Base-by-base conservation (phyloP, 441 rosid species). In the Melastoma candidum region DNA sequence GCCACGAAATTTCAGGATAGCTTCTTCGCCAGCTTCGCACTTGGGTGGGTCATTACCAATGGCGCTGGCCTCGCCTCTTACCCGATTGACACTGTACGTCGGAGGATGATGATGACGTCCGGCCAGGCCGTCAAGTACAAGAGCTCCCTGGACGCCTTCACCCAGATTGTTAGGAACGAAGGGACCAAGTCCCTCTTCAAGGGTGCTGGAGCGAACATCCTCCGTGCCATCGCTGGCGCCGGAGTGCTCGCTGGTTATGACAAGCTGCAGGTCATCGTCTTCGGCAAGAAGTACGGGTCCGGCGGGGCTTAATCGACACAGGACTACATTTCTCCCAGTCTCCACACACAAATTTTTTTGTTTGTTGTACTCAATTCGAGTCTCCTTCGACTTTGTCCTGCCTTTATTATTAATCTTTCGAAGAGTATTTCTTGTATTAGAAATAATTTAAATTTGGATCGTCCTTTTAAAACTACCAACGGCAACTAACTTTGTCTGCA, bases 31-130 rank as follows among this genome's bases (percentile, higher is more conserved):
- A 77, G 82, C 26, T 77, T 77, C 63, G 79, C 75, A 0, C 82
- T 77, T 6, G 82, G 79, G 49, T 77, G 82, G 79, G 73, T 77
- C 25, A 77, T 77, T 58, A 77, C 82, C 62, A 74, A 72, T 25
- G 82, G 82, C 41, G 83, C 83, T 0, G 79, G 79, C 46, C 78
- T 77, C 48, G 79, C 82, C 32, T 77, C 79, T 0, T 76, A 76
- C 52, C 81, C 76, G 0, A 66, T 74, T 39, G 77, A 74, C 65
- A 74, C 82, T 0, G 66, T 77, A 3, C 75, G 79, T 0, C 67
- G 82, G 74, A 69, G 79, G 65, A 77, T 74, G 82, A 77, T 74
- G 82, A 77, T 77, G 82, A 77, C 82, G 43, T 77, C 82, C 0
- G 82, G 82, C 47, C 79, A 77, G 60, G 82, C 82, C 1, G 79